phyloP scores from a whole-genome alignment of 441 rosid genomes.

The Erodium moschatum region DNA sequence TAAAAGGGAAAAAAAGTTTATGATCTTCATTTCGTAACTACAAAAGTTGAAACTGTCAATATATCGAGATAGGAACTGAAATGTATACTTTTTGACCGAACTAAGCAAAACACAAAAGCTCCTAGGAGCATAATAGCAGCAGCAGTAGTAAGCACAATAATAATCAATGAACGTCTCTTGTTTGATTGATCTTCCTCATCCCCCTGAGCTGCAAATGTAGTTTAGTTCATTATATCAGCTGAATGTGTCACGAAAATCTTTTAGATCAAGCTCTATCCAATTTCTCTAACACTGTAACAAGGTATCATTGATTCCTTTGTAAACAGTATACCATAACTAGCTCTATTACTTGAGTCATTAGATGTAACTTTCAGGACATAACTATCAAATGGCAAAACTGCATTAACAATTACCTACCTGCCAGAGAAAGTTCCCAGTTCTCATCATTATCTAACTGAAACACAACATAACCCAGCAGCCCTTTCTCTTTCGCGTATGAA shows the following conservation, averaged over 20 bases:
- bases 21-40: not conserved
- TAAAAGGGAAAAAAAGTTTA: not conserved
- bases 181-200: slow-evolving; percentile 15
- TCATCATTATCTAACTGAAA: slow-evolving; percentile 32
- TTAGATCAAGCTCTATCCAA: too few species aligned
- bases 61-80: not conserved
- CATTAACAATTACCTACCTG: slow-evolving; percentile 24
- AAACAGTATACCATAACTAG: too few species aligned
- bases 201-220: slow-evolving; percentile 30
- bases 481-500: slow-evolving; percentile 32
- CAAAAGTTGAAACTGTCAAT: not conserved
- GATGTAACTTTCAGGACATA: too few species aligned
- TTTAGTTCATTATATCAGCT: slow-evolving; percentile 9
- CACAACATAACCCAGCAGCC: slow-evolving; percentile 33
- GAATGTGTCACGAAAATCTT: not conserved
- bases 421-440: slow-evolving; percentile 37
- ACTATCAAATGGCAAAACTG: not conserved
- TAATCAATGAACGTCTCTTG: slow-evolving; percentile 17
- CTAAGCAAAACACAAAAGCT: slow-evolving; percentile 12
- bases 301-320: too few species aligned
- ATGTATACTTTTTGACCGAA: slow-evolving; percentile 16
- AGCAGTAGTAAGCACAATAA: slow-evolving; percentile 22
- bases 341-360: too few species aligned
- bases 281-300: too few species aligned
- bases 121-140: slow-evolving; percentile 12